These are phyloP conservation scores for Russula emetica DNA, from an alignment of 768 basidiomycete genomes.

Conservation along the genomic window DNA sequence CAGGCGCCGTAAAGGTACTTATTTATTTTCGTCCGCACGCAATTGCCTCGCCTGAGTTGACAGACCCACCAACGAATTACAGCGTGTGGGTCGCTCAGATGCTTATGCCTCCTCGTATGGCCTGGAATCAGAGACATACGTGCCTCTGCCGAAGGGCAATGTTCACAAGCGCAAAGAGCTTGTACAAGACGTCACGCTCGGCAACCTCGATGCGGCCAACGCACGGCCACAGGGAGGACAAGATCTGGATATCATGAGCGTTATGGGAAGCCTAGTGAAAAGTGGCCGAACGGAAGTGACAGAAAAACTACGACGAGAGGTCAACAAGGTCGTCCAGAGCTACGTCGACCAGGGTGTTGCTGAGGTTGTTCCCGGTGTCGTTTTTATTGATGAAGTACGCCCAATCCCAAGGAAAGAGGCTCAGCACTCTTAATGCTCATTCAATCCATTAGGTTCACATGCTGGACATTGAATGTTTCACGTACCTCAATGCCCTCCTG, in stretches of 20 bases:
- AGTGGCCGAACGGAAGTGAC: slow-evolving; percentile 94
- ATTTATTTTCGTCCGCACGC: not conserved
- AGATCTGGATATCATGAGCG: slow-evolving; percentile 98
- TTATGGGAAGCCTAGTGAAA: slow-evolving; percentile 89
- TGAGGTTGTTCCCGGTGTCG: slow-evolving; percentile 94
- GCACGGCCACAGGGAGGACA: slow-evolving; percentile 94
- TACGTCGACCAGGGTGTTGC: slow-evolving; percentile 99
- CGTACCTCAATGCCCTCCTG: slow-evolving; percentile 91
- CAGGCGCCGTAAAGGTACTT: slow-evolving; percentile 88
- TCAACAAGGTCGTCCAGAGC: slow-evolving; percentile 94
- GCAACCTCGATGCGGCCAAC: slow-evolving; percentile 95
- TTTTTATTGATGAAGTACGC: slow-evolving; percentile 96
- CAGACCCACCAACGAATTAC: slow-evolving; percentile 7
- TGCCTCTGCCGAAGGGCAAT: slow-evolving; percentile 93
- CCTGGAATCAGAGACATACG: slow-evolving; percentile 97
- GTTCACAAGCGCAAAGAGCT: slow-evolving; percentile 95
- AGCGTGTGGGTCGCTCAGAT: slow-evolving; percentile 96
- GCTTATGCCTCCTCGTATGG: slow-evolving; percentile 98
- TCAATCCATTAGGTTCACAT: slow-evolving; percentile 76
- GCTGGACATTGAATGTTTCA: slow-evolving; percentile 99
- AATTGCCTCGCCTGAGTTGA: not conserved
- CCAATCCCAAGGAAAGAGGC: not conserved
- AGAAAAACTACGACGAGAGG: slow-evolving; percentile 91
- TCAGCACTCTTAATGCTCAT: not conserved
- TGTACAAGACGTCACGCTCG: slow-evolving; percentile 91